Conservation (phyloP, 2,329 filamentous ascomycete species). For the Rhexocercosporidium sp. region DNA sequence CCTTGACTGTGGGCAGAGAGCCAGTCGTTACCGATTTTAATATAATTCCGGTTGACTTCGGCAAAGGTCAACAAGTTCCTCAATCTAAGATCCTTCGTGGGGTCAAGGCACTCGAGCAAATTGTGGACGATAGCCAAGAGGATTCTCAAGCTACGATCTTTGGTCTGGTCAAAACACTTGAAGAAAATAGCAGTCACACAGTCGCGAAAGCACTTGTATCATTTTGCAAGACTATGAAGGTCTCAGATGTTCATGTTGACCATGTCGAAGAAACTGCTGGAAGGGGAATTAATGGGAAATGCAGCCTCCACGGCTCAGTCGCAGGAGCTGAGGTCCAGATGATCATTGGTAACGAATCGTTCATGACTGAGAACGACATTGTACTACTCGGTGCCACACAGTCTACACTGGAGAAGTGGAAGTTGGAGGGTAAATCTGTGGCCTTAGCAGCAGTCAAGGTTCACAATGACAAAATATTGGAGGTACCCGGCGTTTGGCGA, state of each 20-base stretch:
- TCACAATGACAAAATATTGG: neutral
- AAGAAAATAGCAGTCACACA: conserved; percentile 76
- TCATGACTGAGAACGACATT: conserved; percentile 62
- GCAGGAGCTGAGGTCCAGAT: conserved; percentile 48
- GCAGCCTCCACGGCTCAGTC: conserved; percentile 39
- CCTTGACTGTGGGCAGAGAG: conserved; percentile 65
- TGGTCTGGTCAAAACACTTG: conserved; percentile 63
- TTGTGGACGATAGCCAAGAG: neutral
- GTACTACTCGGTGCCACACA: conserved; percentile 45
- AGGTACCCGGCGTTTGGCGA: conserved; percentile 45
- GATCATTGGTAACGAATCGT: conserved; percentile 73
- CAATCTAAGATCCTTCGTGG: conserved; percentile 53
- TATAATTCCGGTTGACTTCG: conserved; percentile 31
- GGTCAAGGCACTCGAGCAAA: conserved; percentile 66
- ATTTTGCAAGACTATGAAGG: conserved; percentile 57
- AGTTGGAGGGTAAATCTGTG: conserved; percentile 66
- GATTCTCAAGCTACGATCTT: conserved; percentile 46
- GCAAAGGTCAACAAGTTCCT: neutral
- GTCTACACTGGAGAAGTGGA: conserved; percentile 59
- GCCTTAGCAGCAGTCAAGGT: conserved; percentile 59
- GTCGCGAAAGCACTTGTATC: conserved; percentile 72
- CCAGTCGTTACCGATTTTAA: conserved; percentile 61
- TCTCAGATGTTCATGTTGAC: conserved; percentile 43
- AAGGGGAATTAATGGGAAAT: conserved; percentile 69
- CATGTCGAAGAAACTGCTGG: conserved; percentile 71